Base-by-base conservation (phyloP, 2,329 filamentous ascomycete species). In the Pyrenochaeta sp. region DNA sequence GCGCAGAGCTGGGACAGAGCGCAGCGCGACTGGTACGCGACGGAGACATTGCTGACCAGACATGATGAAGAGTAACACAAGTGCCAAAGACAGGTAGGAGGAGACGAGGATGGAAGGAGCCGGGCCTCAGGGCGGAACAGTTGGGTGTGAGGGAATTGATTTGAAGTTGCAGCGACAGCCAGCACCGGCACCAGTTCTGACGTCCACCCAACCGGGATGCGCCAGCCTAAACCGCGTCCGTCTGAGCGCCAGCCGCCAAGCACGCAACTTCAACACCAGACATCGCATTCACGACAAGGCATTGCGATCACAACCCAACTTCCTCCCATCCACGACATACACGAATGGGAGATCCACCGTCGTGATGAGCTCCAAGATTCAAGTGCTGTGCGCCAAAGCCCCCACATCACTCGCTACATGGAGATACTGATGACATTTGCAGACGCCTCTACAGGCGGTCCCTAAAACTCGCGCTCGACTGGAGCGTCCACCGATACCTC, bases 401-500 rank as follows among this genome's bases (percentile, higher is more conserved):
- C 39, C 54, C 44, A 46, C 40, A 37, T 40, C 56, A 49, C 54
- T 52, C 56, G 43, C 56, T 49, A 45, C 48, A 18, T 45, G 47
- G 60, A 63, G 53, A 66, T 32, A 59, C 60, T 75, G 73, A 66
- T 75, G 61, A 45, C 40, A 32, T 46, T n/a, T 51, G 54, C 73
- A 88, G 87, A 65, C 83, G 82, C 58, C 89, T 99, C 56, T 99
- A 99, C 79, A 89, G 94, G 73, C 91, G 92, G 67, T 92, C 92
- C 21, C 79, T 99, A 74, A 97, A 97, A 84, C 87, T 97, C 62
- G 85, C 95, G 36, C 87, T 98, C 63, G 92, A 97, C 81, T 99
- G 95, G 95, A 87, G 92, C 52, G 92, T 98, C 60, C 91, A 97
- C 75, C 87, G 95, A 65, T 87, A 94, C 70, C 80, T 97, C 57